Base-by-base conservation (phyloP, 2,329 filamentous ascomycete genomes). In the Parascedosporium putredinis region DNA sequence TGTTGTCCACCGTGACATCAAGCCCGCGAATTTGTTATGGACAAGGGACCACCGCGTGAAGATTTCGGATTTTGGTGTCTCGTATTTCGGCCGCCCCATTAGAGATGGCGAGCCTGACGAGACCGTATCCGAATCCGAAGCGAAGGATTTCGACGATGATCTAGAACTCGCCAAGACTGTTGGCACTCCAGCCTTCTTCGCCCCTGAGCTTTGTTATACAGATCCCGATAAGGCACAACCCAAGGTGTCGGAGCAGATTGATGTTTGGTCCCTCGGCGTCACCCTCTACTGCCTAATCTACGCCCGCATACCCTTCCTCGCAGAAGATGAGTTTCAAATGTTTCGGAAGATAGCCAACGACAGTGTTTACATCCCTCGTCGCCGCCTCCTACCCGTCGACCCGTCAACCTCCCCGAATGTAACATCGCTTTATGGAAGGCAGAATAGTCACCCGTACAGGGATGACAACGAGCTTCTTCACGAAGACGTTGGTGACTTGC, bases 11-110 rank as follows among this genome's bases (percentile, higher is more conserved):
- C 80, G 86, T 46, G 86, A 91, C 60, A 90, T 91, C 64, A 91
- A 90, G 62, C 86, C 86, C 1, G 90, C 91, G 33, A 97, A 97
- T 62, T 75, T 98, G 5, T 74, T 98, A 5, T 89, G 91, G 72
- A 94, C 88, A 47, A 82, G 73, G 58, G 84, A 89, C 55, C 83
- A 90, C 57, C 82, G 84, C 12, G 88, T 96, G 60, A 98, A 98
- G 72, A 98, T 98, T 53, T 97, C 93, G 4, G 93, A 98, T 62
- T 98, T 98, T 69, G 93, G 93, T 27, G 93, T 98, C 1, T 98
- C 93, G 1, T 98, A 97, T 65, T 88, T 98, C 54, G 93, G 93
- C 24, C 82, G 88, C 47, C 88, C 88, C 1, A 86, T 90, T 51
- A 78, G 87, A 34, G 88, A 95, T 44, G 86, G 86, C 49, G 88